phyloP scores from a whole-genome alignment of 2,329 filamentous ascomycete species.

The Huntiella bhutanensis region DNA sequence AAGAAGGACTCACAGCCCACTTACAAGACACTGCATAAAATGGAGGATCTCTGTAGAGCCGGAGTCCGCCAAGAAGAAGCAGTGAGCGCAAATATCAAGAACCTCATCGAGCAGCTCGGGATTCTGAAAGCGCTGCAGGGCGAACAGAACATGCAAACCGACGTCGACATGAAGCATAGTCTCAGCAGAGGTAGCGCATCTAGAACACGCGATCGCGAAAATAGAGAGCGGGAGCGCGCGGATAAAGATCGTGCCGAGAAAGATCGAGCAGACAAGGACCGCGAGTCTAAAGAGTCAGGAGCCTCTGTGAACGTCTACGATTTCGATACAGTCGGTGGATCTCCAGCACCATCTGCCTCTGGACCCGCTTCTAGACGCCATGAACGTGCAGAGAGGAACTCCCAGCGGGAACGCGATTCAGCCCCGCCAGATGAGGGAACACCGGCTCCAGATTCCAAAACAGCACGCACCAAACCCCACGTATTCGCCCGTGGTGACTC shows the following conservation, averaged over 20 bases:
- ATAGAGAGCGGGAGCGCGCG: slow-evolving; percentile 2
- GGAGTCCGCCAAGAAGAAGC: slow-evolving; percentile 24
- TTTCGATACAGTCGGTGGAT: slow-evolving; percentile 27
- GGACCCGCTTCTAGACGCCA: slow-evolving; percentile 14
- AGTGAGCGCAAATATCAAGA: slow-evolving; percentile 20
- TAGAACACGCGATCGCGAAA: slow-evolving; percentile 11
- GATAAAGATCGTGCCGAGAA: slow-evolving; percentile 13
- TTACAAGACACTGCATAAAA: slow-evolving; percentile 19
- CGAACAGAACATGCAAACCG: slow-evolving; percentile 20
- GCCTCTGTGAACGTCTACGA: slow-evolving; percentile 23
- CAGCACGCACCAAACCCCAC: slow-evolving; percentile 26
- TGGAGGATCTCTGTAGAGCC: slow-evolving; percentile 25
- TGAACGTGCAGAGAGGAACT: slow-evolving; percentile 20
- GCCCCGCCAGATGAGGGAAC: slow-evolving; percentile 26
- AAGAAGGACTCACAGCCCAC: slow-evolving; percentile 18
- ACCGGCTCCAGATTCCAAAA: slow-evolving; percentile 28
- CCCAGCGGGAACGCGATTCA: slow-evolving; percentile 26
- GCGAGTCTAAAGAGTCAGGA: slow-evolving; percentile 11
- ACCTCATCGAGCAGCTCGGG: slow-evolving; percentile 24
- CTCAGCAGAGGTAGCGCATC: slow-evolving; percentile 4
- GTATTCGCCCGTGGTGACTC: slow-evolving; percentile 42
- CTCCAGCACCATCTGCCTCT: slow-evolving; percentile 26
- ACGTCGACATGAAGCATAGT: background rate
- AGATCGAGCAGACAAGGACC: slow-evolving; percentile 15
- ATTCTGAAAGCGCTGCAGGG: slow-evolving; percentile 24